phyloP scores from a whole-genome alignment of 2,329 filamentous ascomycete genomes.

The Aspergillus awamori region DNA sequence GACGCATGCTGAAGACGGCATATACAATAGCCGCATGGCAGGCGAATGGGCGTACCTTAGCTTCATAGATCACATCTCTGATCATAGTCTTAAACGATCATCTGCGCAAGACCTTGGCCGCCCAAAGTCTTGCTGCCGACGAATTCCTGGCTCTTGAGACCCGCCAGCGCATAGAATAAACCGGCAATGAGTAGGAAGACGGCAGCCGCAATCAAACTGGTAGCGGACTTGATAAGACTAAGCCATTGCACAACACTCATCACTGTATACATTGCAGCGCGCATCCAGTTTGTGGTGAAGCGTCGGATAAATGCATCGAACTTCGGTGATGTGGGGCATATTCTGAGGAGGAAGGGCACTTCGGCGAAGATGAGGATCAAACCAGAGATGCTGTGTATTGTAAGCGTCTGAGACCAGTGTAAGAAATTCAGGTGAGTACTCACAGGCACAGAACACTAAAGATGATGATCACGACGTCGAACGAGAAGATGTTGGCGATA shows the following conservation, averaged over 20 bases:
- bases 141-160: slow-evolving; percentile 50
- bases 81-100: slow-evolving; percentile 73
- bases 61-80: background rate
- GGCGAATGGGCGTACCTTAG: background rate
- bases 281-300: slow-evolving; percentile 96
- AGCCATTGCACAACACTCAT: slow-evolving; percentile 87
- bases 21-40: background rate
- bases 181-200: slow-evolving; percentile 77
- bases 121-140: slow-evolving; percentile 86
- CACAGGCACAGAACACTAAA: slow-evolving; percentile 63
- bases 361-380: slow-evolving; percentile 83
- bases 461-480: slow-evolving; percentile 59
- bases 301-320: slow-evolving; percentile 90
- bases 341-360: slow-evolving; percentile 90
- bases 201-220: slow-evolving; percentile 82
- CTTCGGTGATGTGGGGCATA: slow-evolving; percentile 88
- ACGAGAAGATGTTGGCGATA: slow-evolving; percentile 69
- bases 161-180: slow-evolving; percentile 68
- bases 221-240: slow-evolving; percentile 66
- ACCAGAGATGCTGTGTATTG: slow-evolving; percentile 62
- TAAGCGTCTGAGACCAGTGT: slow-evolving; percentile 39
- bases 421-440: slow-evolving; percentile 27
- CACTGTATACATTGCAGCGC: slow-evolving; percentile 78
- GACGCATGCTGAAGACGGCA: background rate
- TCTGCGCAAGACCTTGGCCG: slow-evolving; percentile 90